phyloP scores from a whole-genome alignment of 192 early-diverging fungal species.

The Geosiphon pyriformis region DNA sequence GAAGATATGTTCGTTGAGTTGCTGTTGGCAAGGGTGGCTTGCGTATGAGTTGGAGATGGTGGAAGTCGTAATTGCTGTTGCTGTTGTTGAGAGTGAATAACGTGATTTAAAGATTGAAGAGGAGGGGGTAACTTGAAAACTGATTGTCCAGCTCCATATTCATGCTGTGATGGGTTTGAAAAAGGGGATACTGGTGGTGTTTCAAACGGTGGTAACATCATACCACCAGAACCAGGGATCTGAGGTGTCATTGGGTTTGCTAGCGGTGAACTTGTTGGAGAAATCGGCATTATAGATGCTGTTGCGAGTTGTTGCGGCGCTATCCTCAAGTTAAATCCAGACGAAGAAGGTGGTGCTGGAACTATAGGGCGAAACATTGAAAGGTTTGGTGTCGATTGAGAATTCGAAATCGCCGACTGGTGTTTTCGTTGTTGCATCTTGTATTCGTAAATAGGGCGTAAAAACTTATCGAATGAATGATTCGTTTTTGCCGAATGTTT shows the following conservation, averaged over 20 bases:
- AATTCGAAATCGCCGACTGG: not conserved
- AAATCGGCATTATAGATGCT: slow-evolving; percentile 3
- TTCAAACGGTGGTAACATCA: slow-evolving; percentile 1
- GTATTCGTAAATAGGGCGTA: not conserved
- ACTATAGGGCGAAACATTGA: slow-evolving; percentile 10
- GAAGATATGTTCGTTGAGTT: not conserved
- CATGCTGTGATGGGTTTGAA: not conserved
- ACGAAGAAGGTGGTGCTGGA: slow-evolving; percentile 13
- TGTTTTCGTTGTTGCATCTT: slow-evolving; percentile 8
- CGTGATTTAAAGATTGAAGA: not conserved
- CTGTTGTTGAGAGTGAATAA: not conserved
- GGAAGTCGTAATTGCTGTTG: slow-evolving; percentile 1
- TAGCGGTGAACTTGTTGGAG: slow-evolving; percentile 2
- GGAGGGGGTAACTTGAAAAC: slow-evolving; percentile 15
- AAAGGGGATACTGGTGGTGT: slow-evolving; percentile 22
- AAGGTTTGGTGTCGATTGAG: not conserved
- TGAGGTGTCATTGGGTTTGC: slow-evolving; percentile 1
- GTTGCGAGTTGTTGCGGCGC: not conserved
- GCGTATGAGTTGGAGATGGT: not conserved
- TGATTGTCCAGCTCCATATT: not conserved
- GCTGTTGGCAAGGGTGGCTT: not conserved
- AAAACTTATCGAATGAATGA: not conserved
- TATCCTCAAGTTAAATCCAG: too few relatives aligned
- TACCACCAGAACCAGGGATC: not conserved
- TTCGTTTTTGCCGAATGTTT: too few relatives aligned